Evolutionary conservation across 2,329 filamentous ascomycete genomes (phyloP), one percentile per base, ranked within the genome.

Genomic region (Proliferodiscus dingleyae): DNA sequence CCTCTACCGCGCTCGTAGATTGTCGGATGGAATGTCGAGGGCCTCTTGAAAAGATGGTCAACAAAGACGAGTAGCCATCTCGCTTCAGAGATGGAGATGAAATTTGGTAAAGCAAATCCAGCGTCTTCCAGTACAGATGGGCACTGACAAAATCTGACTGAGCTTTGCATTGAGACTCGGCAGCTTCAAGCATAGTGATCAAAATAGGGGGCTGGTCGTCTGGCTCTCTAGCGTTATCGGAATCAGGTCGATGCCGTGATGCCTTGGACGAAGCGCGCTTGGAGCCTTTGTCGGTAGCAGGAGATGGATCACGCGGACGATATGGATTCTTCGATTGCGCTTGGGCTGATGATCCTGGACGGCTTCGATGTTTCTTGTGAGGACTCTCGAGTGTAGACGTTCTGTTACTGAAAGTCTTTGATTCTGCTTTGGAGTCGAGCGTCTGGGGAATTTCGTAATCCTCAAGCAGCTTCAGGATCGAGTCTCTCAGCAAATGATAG

Each of bases 141-240:
- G 88, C 85, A 23, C 84, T 84, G 40, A 93, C 81, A 58, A 89
- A 95, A 62, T 95, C 88, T 0, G 85, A 86, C 50, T 86, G 80
- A 19, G 85, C 81, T 56, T 87, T 81, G 45, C 87, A 89, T 62
- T 88, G 85, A 1, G 81, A 75, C 54, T 85, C 86, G 13, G 87
- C 87, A 15, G 84, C 83, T 53, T 85, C 81, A 22, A 90, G 75
- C 83, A 90, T 89, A 1, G 78, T 75, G 32, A 87, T 74, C 9
- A 89, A 68, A 4, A 84, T 75, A 0, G 76, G 63, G 21, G 68
- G 55, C 9, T 58, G 50, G 58, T 77, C 70, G 48, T 73, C 66
- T 54, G 66, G 50, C 59, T 71, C 50, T 62, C 61, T 48, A 49
- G 56, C 50, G 38, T 46, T 56, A 9, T 60, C 59, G 3, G 53